Evolutionary conservation across 345 rosid genomes (phyloP), one percentile per base, ranked within the genome.

Genomic region (Citrus trifoliata): DNA sequence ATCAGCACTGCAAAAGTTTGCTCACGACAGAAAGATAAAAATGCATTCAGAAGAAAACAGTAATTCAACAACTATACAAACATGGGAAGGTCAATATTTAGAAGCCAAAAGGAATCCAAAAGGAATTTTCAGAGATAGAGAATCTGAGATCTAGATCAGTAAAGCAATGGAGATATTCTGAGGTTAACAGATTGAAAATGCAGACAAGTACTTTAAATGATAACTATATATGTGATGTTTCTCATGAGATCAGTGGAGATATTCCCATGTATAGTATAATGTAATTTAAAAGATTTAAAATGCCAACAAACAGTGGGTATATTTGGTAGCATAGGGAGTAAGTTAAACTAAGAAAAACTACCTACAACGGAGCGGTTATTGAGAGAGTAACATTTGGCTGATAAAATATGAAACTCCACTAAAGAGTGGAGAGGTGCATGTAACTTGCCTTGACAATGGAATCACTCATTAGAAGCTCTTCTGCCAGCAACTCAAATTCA

Each of bases 381-480:
- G 24, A 32, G 38, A 72, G 18, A 32, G 33, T 35, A 56, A 37
- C 32, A 59, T n/a, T 38, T 40, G 32, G 55, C 51, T 24, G 33
- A 58, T 13, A 24, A 61, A 60, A n/a, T 37, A 59, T 28, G 24
- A 38, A 62, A 60, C 42, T 7, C 66, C 30, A 0, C 12, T 62
- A 19, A 7, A 63, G 19, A 74, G 40, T 55, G 51, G 33, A 55
- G 30, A 60, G 56, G 79, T 7, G 66, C 60, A 22, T 68, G 46
- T 18, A 33, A 83, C 88, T 85, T 86, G 81, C 95, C 92, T 88
- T 91, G 79, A 91, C 76, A 80, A 85, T 75, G 27, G 95, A 89
- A 76, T 91, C 93, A 25, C 95, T 88, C 93, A 89, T 88, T 80
- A 91, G 80, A 80, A 91, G 90, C 77, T 89, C 95, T 85, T 91